phyloP scores from a whole-genome alignment of 2,329 filamentous ascomycete species.

The Didymella glomerata region DNA sequence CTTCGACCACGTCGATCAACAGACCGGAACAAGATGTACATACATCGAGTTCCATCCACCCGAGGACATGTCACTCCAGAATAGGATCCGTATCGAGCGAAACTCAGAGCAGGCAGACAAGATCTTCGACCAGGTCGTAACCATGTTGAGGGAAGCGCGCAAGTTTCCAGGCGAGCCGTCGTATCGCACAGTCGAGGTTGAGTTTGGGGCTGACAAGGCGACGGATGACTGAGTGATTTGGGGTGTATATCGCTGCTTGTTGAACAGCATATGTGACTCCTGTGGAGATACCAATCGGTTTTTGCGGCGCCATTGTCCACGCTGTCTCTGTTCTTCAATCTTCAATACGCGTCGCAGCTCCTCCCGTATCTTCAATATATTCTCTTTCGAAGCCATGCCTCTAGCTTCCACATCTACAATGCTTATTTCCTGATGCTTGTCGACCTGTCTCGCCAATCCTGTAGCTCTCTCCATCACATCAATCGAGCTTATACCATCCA shows the following conservation, averaged over 20 bases:
- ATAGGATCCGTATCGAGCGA: slow-evolving; percentile 17
- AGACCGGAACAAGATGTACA: slow-evolving; percentile 14
- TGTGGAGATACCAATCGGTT: no score
- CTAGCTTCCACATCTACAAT: not conserved
- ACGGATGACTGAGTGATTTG: not conserved
- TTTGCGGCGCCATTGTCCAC: no score
- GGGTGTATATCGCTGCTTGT: not conserved
- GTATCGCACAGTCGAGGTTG: slow-evolving; percentile 23
- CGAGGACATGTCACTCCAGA: slow-evolving; percentile 25
- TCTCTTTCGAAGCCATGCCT: not conserved
- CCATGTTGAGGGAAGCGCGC: slow-evolving; percentile 19
- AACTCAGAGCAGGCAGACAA: not conserved
- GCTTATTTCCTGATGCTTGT: not conserved
- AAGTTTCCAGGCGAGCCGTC: slow-evolving; percentile 17
- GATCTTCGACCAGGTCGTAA: slow-evolving; percentile 11
- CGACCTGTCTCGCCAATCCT: not conserved
- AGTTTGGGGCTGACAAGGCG: slow-evolving; percentile 6
- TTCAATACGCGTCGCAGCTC: not conserved
- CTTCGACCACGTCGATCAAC: slow-evolving; percentile 18
- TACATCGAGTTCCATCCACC: slow-evolving; percentile 27
- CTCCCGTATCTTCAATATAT: not conserved
- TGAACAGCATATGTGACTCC: no score
- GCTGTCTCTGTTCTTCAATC: not conserved
- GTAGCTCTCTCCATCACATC: not conserved
- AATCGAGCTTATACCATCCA: not conserved